Conservation (phyloP, 1,284 basidiomycete genomes). For the Ceratobasidium sp. region DNA sequence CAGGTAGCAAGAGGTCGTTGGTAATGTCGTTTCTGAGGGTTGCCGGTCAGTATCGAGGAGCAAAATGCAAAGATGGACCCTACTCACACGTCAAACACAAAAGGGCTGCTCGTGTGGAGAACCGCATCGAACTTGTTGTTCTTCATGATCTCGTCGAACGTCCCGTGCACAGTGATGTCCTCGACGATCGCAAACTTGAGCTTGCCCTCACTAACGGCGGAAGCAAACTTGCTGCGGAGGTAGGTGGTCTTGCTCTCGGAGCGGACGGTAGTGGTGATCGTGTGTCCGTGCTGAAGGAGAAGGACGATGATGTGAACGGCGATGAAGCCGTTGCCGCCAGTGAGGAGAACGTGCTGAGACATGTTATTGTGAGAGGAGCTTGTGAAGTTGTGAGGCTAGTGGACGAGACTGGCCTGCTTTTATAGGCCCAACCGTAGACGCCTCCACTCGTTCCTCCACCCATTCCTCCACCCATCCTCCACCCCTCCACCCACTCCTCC, state of each 20-base stretch:
- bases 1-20: conserved; percentile 59
- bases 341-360: conserved; percentile 50
- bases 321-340: conserved; percentile 56
- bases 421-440: too few relatives aligned
- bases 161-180: conserved; percentile 24
- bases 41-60: not conserved
- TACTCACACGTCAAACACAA: conserved; percentile 25
- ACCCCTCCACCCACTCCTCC: too few relatives aligned
- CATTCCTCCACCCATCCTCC: too few relatives aligned
- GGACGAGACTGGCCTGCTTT: too few relatives aligned
- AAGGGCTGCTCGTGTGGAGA: conserved; percentile 28
- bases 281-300: conserved; percentile 49
- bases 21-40: conserved; percentile 38
- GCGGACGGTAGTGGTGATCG: conserved; percentile 54
- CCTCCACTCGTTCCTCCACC: too few relatives aligned
- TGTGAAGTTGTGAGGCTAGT: too few relatives aligned
- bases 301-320: conserved; percentile 52
- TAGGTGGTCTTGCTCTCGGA: conserved; percentile 18
- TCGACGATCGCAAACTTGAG: conserved; percentile 26
- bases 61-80: too few relatives aligned
- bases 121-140: conserved; percentile 24
- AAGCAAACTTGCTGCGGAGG: conserved; percentile 18
- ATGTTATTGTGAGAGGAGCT: not conserved
- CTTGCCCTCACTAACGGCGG: not conserved
- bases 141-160: conserved; percentile 22